Percentiles rank a stretch among this genome's conserved stretches.
These are phyloP conservation scores for Dalbergia oliveri DNA, from an alignment of 306 rosid species.

Conservation along the genomic window DNA sequence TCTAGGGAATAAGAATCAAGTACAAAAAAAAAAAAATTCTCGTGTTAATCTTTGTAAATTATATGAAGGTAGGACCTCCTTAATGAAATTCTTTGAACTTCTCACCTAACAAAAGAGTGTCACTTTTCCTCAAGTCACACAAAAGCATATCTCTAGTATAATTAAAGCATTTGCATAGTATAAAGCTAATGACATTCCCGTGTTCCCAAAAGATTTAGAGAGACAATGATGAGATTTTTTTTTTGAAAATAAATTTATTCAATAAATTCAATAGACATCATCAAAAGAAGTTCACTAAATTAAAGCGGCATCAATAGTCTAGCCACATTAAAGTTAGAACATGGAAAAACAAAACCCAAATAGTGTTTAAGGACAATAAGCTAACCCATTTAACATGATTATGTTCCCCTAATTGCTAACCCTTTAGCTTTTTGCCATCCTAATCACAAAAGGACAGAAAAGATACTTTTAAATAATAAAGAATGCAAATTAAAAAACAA, in stretches of 20 bases:
- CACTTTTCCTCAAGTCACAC: conserved; percentile 61
- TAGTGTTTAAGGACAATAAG: conserved; percentile 49
- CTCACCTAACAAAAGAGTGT: conserved; percentile 58
- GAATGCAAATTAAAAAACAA: neutral
- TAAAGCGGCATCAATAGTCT: conserved; percentile 41
- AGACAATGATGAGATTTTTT: conserved; percentile 62
- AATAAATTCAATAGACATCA: conserved; percentile 71
- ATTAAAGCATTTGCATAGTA: conserved; percentile 66
- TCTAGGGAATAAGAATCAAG: conserved; percentile 49
- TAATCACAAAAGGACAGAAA: conserved; percentile 43
- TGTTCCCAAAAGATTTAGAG: conserved; percentile 78
- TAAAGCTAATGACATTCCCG: conserved; percentile 75
- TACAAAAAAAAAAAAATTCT: conserved; percentile 18
- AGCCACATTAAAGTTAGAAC: conserved; percentile 43
- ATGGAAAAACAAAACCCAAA: conserved; percentile 25
- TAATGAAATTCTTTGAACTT: conserved; percentile 52
- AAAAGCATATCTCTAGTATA: conserved; percentile 61
- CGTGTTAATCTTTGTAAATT: conserved; percentile 47
- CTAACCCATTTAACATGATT: conserved; percentile 55
- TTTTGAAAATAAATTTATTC: conserved; percentile 48
- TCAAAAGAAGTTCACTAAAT: conserved; percentile 62
- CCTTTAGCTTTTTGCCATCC: conserved; percentile 52
- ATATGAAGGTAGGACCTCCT: conserved; percentile 63
- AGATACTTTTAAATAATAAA: conserved; percentile 33
- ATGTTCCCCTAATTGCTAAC: conserved; percentile 60